Base-by-base conservation (phyloP, 2,329 filamentous ascomycete species). In the Allantophomopsis lycopodina region DNA sequence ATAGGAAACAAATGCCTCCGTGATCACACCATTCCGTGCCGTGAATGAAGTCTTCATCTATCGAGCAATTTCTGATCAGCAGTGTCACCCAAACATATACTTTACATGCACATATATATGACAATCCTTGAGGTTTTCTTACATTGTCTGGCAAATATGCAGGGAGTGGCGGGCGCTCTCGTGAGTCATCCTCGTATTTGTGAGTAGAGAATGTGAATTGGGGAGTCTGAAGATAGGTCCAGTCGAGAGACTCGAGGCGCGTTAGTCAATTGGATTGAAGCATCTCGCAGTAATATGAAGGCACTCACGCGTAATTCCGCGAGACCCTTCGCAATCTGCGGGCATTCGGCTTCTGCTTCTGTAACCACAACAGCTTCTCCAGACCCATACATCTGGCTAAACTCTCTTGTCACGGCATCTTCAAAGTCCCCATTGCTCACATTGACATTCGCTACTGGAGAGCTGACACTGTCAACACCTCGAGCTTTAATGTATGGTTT, bases 391-490 rank as follows among this genome's bases (percentile, higher is more conserved):
- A 89, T 73, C 13, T 50, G 48, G 6, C 59, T 60, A 57, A 94
- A 95, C 55, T 83, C 71, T 6, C 60, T 59, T 18, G 76, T 62
- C 2, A 85, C 76, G 10, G 71, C 73, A 1, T 60, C 58, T 39
- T 71, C 55, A 32, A 58, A 56, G 35, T 69, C 59, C 34, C 63
- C 60, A 41, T 69, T 67, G 30, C 55, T 62, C 1, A 85, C 57
- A 3, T 75, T 72, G 2, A 94, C 76, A 60, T 96, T 98, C 7
- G 74, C 70, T 10, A 96, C 80, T 0, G 78, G 76, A 36, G 86
- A 94, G 45, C 84, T 79, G 34, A 96, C 87, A 55, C 89, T 96
- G 50, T 91, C 86, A 1, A 95, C 88, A 0, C 91, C 91, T 44
- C 82, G 79, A 0, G 85, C 84, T 45, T 76, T 76, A 52, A 96